phyloP scores from a whole-genome alignment of 495 filamentous ascomycete species.

The Haplographium delicatum region DNA sequence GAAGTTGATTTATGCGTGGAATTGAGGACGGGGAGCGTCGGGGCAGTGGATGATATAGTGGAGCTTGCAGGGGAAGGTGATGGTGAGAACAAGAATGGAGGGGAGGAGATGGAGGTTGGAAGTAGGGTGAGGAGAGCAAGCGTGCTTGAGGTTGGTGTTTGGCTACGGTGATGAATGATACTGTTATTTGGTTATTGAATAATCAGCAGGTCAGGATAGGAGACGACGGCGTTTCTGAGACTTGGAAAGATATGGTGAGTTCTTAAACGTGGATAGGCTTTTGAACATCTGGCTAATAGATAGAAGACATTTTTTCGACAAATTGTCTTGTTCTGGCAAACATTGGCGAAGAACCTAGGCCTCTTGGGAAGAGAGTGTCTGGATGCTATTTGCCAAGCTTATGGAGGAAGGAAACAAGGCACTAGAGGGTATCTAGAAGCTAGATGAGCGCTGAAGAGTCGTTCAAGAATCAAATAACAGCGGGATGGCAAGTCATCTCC shows the following conservation, averaged over 20 bases:
- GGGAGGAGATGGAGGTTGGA: constrained; percentile 53
- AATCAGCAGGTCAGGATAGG: background rate
- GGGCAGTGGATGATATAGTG: constrained; percentile 68
- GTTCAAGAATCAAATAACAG: too few species aligned
- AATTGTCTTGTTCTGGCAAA: background rate
- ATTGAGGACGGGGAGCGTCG: constrained; percentile 58
- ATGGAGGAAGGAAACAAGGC: too few species aligned
- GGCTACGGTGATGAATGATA: constrained; percentile 39
- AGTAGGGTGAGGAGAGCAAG: constrained; percentile 60
- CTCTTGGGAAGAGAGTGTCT: background rate
- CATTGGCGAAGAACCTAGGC: background rate
- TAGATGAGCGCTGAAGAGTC: too few species aligned
- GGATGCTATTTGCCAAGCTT: too few species aligned
- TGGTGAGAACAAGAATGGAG: constrained; percentile 20
- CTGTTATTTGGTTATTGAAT: background rate
- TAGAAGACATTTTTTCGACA: too few species aligned
- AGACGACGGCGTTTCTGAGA: background rate
- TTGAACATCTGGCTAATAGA: too few species aligned
- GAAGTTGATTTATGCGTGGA: constrained; percentile 49
- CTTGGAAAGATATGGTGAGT: background rate
- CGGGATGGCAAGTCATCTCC: too few species aligned
- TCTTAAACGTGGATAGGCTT: too few species aligned
- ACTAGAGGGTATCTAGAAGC: too few species aligned
- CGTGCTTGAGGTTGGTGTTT: constrained; percentile 60
- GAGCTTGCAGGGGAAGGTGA: constrained; percentile 34